Percentiles rank a stretch among this genome's conserved stretches.
These are phyloP conservation scores for Crithidia expoeki DNA, from an alignment of 208 protist genomes.

Conservation along the genomic window DNA sequence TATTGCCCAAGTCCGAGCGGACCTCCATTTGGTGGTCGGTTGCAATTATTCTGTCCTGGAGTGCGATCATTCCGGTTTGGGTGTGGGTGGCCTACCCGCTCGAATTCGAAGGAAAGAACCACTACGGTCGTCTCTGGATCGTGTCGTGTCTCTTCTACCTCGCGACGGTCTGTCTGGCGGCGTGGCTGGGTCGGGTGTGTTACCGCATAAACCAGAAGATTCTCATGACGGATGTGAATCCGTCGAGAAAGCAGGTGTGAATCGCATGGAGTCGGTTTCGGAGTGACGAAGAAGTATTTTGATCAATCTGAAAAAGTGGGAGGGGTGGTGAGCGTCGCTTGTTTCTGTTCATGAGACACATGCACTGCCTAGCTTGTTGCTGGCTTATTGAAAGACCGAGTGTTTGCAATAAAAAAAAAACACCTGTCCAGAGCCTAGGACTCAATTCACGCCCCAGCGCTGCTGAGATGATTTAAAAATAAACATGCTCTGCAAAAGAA, in stretches of 20 bases:
- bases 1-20: not conserved
- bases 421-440: no score
- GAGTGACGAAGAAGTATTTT: not conserved
- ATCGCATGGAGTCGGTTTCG: not conserved
- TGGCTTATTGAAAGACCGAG: no score
- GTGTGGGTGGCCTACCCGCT: conserved; percentile 71
- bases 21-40: conserved; percentile 29
- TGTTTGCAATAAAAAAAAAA: no score
- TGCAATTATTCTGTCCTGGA: conserved; percentile 53
- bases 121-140: conserved; percentile 85
- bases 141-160: conserved; percentile 87
- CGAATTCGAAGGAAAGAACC: conserved; percentile 84
- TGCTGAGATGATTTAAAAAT: no score
- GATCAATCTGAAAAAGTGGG: no score
- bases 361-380: no score
- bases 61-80: conserved; percentile 81
- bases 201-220: conserved; percentile 23
- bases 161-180: conserved; percentile 66
- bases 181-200: conserved; percentile 69
- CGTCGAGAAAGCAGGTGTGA: conserved; percentile 21
- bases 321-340: no score
- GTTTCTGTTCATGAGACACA: no score
- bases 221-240: conserved; percentile 14
- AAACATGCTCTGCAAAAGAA: no score
- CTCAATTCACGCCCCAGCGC: no score